A percentile compares a stretch with the other conserved stretches of the same genome.
Conservation (phyloP, 2,329 filamentous ascomycete genomes). For the Penicillium sp. region DNA sequence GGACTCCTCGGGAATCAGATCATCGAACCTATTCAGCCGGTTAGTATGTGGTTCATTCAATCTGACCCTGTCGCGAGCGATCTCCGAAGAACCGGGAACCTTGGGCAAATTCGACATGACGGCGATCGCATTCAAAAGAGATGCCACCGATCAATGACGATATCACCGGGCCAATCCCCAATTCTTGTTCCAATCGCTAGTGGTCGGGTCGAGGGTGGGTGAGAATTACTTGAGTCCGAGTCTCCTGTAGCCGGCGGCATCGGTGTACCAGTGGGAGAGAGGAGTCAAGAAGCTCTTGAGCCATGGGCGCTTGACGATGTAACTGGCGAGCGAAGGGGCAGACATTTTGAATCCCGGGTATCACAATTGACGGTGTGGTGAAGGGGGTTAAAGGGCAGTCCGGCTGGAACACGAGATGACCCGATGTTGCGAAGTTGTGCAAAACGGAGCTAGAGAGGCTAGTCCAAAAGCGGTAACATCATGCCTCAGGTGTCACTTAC, state of each 20-base stretch:
- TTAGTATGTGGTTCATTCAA: conserved; percentile 16
- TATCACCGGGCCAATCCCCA: background rate
- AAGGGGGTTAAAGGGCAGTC: conserved; percentile 33
- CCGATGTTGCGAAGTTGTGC: conserved; percentile 43
- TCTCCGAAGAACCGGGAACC: conserved; percentile 15
- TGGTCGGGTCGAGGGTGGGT: conserved; percentile 17
- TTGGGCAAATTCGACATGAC: conserved; percentile 14
- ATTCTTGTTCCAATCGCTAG: conserved; percentile 11
- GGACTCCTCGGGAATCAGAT: conserved; percentile 91
- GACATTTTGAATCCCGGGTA: conserved; percentile 59
- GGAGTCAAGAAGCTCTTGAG: conserved; percentile 77
- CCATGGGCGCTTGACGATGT: conserved; percentile 82
- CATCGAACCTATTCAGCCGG: conserved; percentile 71
- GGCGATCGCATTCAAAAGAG: conserved; percentile 3
- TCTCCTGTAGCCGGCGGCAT: conserved; percentile 89
- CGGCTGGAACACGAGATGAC: conserved; percentile 38
- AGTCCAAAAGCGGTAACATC: conserved; percentile 29
- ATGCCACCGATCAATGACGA: background rate
- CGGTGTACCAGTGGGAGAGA: conserved; percentile 82
- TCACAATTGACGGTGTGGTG: conserved; percentile 36
- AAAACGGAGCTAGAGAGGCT: conserved; percentile 39
- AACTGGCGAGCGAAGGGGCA: conserved; percentile 71
- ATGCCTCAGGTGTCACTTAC: conserved; percentile 22
- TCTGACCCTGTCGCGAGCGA: conserved; percentile 7
- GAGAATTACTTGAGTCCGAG: conserved; percentile 78